Evolutionary conservation across 2,329 filamentous ascomycete genomes (phyloP), one percentile per base, ranked within the genome.

Genomic region (Pestalotiopsis sp.): DNA sequence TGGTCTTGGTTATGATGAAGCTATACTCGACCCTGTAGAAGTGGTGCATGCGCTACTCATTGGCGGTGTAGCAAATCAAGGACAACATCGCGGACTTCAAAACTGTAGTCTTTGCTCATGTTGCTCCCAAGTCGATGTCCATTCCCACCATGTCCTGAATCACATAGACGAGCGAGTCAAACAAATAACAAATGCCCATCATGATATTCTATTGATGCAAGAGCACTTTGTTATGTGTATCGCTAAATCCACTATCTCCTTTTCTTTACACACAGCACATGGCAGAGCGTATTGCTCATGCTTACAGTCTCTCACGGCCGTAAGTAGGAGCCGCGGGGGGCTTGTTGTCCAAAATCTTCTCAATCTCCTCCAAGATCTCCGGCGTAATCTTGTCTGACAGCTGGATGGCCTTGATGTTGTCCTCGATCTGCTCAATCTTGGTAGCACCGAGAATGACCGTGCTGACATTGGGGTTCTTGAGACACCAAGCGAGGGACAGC

Each of bases 401-500:
- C 73, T 83, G 77, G 4, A 88, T 71, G 12, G 84, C 83, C 69
- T 80, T 81, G 64, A 85, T 78, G 67, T 86, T 88, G 73, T 87
- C 84, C 20, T 82, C 80, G 45, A 88, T 80, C 77, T 88, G 86
- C 74, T 85, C 83, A 1, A 83, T 82, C 45, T 80, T 80, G 67
- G 83, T 86, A 2, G 86, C 86, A 4, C 86, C 86, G 0, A 84
- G 85, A 64, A 88, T 88, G 52, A 86, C 85, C 4, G 82, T 83
- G 59, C 82, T 84, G 20, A 88, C 84, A 65, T 86, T 83, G n/a
- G 81, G 80, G 73, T 88, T 88, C 79, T 85, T 86, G 25, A 87
- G 74, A 64, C 82, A 81, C 86, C 86, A 88, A 0, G 86, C 86
- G 2, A 88, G 75, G 13, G 86, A 85, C 4, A 88, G 78, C 74